A percentile compares a stretch with the other conserved stretches of the same genome.
Evolutionary conservation across 2,329 filamentous ascomycete genomes (phyloP).

Genomic region (Colletotrichum sojae): DNA sequence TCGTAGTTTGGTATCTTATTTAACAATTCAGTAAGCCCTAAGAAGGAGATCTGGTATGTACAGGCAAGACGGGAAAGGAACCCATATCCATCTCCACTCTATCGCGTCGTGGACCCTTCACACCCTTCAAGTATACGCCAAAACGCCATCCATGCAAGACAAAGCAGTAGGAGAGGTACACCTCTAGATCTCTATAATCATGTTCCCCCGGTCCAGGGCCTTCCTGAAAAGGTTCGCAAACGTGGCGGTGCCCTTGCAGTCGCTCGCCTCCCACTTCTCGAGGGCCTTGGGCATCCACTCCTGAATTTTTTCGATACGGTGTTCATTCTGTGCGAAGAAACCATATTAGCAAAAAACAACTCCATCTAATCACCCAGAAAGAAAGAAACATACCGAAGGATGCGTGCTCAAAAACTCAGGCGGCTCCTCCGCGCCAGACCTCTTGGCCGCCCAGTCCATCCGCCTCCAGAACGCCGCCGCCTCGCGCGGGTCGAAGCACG

Average conservation of each 20-base stretch:
- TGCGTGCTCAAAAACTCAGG: conserved; percentile 85
- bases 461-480: conserved; percentile 77
- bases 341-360: conserved; percentile 1
- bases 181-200: conserved; percentile 45
- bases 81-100: neutral
- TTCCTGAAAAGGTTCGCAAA: conserved; percentile 68
- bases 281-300: conserved; percentile 73
- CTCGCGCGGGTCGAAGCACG: conserved; percentile 80
- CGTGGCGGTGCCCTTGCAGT: conserved; percentile 65
- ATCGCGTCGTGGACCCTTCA: neutral
- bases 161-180: conserved; percentile 1
- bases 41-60: neutral
- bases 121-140: neutral
- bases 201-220: conserved; percentile 57
- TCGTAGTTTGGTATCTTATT: too few relatives aligned
- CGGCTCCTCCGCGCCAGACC: conserved; percentile 59
- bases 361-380: neutral
- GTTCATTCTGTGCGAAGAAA: conserved; percentile 62
- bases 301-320: conserved; percentile 74
- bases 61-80: neutral
- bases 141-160: neutral
- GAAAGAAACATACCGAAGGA: conserved; percentile 70
- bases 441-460: conserved; percentile 69
- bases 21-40: too few relatives aligned
- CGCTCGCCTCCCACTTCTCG: conserved; percentile 67